Base-by-base conservation (phyloP, 2,329 filamentous ascomycete genomes). In the Fusarium verrucosum region DNA sequence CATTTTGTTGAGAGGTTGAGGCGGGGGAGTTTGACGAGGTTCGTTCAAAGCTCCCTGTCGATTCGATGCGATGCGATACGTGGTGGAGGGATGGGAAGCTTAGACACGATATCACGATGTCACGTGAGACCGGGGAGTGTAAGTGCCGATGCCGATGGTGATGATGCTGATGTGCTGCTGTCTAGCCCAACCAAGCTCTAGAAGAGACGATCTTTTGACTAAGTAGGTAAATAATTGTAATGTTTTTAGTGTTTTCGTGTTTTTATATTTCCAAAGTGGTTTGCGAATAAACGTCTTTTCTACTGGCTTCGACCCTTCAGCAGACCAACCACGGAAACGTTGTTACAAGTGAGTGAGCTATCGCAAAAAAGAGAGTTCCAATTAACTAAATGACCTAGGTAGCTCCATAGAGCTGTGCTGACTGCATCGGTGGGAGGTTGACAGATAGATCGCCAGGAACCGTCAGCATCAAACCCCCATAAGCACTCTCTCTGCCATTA, bases 31-130 rank as follows among this genome's bases (percentile, higher is more conserved):
- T 47, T 50, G 46, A 51, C 46, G 51, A 51, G 40, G 22, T 50
- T 54, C 56, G 50, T 58, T 66, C 46, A 35, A 16, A 47, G 57
- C 50, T 59, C 51, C 50, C 58, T 50, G 46, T 47, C 46, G 25
- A 28, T 46, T 58, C 32, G 44, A 37, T 38, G 38, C 30, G 22
- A 40, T 49, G 16, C 45, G 22, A 40, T 49, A 13, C 45, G 14
- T 61, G 52, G 38, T 44, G 58, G 58, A 61, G 49, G 58, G 49
- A 56, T 61, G 55, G 41, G 10, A 32, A 56, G 52, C 63, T 58
- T 41, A 62, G 66, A 70, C 69, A 71, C 69, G 67, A 71, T 33
- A 68, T 71, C 69, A 65, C 60, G 59, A 71, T 70, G 41, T 71
- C 69, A 71, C 69, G 69, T 71, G 69, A 62, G 14, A 3, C 40